Base-by-base conservation (phyloP, 176 grass and related monocot species). In the Dendrocalamus sinicus region DNA sequence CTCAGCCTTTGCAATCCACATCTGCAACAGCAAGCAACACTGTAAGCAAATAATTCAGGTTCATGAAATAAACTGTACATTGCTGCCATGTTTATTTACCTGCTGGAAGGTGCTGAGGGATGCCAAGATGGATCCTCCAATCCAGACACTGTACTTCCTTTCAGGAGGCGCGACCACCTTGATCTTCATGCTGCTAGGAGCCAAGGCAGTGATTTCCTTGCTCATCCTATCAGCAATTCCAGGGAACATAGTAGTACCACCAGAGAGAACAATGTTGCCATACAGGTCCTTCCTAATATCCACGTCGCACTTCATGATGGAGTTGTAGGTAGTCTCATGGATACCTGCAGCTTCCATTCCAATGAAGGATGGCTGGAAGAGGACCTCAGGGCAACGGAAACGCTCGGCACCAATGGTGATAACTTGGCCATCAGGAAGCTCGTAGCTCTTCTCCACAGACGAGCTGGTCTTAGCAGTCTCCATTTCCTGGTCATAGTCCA, bases 101-200 rank as follows among this genome's bases (percentile, higher is more conserved):
- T 94, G 92, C 88, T 97, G 95, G 92, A 97, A 97, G 58, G 95
- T 97, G 85, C 95, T 97, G 78, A 97, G 95, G 20, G 95, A 97
- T 72, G 95, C 95, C 66, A 97, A 87, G 85, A 97, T 97, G 88
- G 95, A 97, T 50, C 95, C 95, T 88, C 95, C 92, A n/a, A 97
- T 97, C 95, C 95, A 97, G 73, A 97, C 95, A 77, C 92, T 94
- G 89, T 94, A 97, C 89, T 94, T 94, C 86, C 92, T 92, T 77
- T 94, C 95, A 30, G 95, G 92, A 78, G 92, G 92, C 62, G 95
- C 95, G 17, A 97, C 95, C 78, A 97, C 95, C 90, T 97, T 97
- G 47, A 97, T 97, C 92, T 97, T 97, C 95, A 97, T 97, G 95
- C 95, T 97, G 92, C 95, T 97, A 9, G 95, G 95, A 60, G 95